Evolutionary conservation across 129 eudicot genomes (phyloP).

Genomic region (Solidago caesia): DNA sequence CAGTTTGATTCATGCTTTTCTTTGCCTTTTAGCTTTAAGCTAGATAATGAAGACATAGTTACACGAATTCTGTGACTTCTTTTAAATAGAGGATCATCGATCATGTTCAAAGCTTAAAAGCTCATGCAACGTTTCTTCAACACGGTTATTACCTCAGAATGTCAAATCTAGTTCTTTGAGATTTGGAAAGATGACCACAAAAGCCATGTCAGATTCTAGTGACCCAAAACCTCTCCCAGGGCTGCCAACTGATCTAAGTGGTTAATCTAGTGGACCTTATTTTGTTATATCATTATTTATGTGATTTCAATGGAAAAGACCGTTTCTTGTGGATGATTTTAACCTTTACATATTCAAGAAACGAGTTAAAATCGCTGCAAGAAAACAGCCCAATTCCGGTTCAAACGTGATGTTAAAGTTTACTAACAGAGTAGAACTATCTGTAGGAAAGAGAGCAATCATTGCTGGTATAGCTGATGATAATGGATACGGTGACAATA

Average conservation of each 20-base stretch:
- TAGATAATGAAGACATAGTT: too few species aligned
- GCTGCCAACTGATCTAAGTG: conserved; percentile 10
- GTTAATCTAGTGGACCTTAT: not conserved
- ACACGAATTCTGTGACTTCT: too few species aligned
- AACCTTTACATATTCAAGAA: not conserved
- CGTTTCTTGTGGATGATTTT: not conserved
- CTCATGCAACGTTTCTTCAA: not conserved
- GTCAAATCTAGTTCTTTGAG: not conserved
- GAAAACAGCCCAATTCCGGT: not conserved
- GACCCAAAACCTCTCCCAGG: not conserved
- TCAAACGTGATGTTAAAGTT: not conserved
- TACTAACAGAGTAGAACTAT: not conserved
- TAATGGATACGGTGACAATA: conserved; percentile 91
- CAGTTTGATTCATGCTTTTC: too few species aligned
- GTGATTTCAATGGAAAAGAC: too few species aligned
- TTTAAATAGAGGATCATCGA: not conserved
- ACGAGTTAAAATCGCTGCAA: not conserved
- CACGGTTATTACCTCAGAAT: not conserved
- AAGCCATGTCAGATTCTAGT: conserved; percentile 5
- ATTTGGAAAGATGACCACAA: not conserved
- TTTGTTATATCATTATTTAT: not conserved
- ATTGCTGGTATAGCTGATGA: conserved; percentile 96
- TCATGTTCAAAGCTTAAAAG: not conserved
- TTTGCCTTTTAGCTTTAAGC: too few species aligned
- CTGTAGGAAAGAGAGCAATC: conserved; percentile 82